Evolutionary conservation across 2,329 filamentous ascomycete genomes (phyloP).

Genomic region (Balansia obtecta): DNA sequence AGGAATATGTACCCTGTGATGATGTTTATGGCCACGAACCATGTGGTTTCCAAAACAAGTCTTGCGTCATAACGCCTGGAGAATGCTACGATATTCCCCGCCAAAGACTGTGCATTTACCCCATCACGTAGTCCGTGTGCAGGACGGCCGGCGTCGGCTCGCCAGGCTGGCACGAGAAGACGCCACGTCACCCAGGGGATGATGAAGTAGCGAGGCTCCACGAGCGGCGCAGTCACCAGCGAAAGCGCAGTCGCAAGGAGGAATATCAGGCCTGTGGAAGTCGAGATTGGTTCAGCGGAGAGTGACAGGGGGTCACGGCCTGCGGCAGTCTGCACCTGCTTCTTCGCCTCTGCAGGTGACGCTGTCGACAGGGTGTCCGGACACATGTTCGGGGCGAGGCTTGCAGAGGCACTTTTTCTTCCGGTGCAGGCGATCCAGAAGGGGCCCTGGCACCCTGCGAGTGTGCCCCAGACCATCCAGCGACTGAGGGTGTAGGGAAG

Average conservation of each 20-base stretch:
- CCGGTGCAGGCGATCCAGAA: constrained; percentile 10
- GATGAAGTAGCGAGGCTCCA: constrained; percentile 94
- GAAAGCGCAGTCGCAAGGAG: constrained; percentile 63
- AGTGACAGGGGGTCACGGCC: constrained; percentile 15
- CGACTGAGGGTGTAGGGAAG: constrained; percentile 59
- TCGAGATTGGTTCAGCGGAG: constrained; percentile 22
- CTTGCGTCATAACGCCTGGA: constrained; percentile 29
- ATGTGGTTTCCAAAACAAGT: constrained; percentile 49
- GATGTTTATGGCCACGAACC: constrained; percentile 54
- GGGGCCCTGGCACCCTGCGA: constrained; percentile 34
- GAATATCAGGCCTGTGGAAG: constrained; percentile 43
- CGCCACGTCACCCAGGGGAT: constrained; percentile 92
- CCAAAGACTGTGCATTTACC: neutral
- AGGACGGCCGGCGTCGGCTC: constrained; percentile 11
- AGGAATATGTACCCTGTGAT: constrained; percentile 63
- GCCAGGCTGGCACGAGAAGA: constrained; percentile 54
- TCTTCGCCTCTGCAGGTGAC: neutral
- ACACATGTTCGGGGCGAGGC: too few relatives aligned
- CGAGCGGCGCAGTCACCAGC: constrained; percentile 76
- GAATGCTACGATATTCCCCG: constrained; percentile 2
- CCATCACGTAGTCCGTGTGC: neutral
- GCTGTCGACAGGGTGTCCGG: neutral
- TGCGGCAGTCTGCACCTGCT: constrained; percentile 9
- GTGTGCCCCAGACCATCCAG: constrained; percentile 53
- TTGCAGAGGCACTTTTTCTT: too few relatives aligned